phyloP scores from a whole-genome alignment of 257 asterid species.

The Anisodus tanguticus region DNA sequence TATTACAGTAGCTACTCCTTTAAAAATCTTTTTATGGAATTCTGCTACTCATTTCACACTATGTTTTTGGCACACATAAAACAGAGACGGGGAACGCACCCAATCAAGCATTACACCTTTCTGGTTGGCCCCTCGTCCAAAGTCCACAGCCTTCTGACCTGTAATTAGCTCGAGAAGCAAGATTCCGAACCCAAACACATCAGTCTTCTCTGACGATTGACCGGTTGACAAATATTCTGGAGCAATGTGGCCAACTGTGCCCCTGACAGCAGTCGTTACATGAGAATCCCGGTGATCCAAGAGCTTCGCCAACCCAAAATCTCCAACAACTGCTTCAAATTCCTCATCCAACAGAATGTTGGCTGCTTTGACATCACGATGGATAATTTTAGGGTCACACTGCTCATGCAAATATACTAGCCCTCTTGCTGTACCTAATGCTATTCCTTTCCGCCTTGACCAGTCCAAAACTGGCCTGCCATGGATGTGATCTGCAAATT shows the following conservation, averaged over 20 bases:
- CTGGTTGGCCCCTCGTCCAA: conserved; percentile 36
- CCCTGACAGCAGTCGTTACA: conserved; percentile 48
- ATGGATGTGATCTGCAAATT: conserved; percentile 26
- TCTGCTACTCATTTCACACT: background rate
- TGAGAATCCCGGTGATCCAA: conserved; percentile 46
- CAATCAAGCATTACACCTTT: conserved; percentile 46
- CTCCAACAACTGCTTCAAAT: conserved; percentile 47
- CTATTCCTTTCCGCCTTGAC: conserved; percentile 41
- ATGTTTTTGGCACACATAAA: background rate
- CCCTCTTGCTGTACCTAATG: conserved; percentile 49
- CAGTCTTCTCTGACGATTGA: conserved; percentile 47
- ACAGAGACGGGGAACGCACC: conserved; percentile 31
- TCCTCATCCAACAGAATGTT: conserved; percentile 42
- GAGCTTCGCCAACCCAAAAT: conserved; percentile 47
- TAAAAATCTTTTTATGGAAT: background rate
- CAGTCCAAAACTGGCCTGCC: conserved; percentile 41
- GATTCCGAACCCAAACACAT: conserved; percentile 46
- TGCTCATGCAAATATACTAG: conserved; percentile 45
- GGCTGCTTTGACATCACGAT: conserved; percentile 52
- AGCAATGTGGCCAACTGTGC: conserved; percentile 48
- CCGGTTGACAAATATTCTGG: conserved; percentile 49
- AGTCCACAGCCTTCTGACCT: conserved; percentile 43
- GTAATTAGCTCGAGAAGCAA: conserved; percentile 45
- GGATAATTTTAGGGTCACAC: conserved; percentile 49
- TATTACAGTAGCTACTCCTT: background rate